A percentile compares a stretch with the other conserved stretches of the same genome.
phyloP scores from a whole-genome alignment of 2,329 filamentous ascomycete species.

The Cadophora sp. region DNA sequence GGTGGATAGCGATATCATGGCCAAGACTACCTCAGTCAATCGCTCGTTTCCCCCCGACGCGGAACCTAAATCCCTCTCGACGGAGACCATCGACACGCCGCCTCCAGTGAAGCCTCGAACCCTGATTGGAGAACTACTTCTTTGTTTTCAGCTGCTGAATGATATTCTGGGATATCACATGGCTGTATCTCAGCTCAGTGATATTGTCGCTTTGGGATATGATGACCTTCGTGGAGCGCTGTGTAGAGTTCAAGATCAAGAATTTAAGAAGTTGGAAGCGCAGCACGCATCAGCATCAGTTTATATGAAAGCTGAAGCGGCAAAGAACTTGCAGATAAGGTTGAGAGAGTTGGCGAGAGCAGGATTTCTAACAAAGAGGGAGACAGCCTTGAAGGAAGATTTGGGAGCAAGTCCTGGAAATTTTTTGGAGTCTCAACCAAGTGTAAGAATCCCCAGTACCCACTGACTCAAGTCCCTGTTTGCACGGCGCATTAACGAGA shows the following conservation, averaged over 20 bases:
- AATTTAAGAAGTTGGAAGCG: not conserved
- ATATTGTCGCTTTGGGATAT: not conserved
- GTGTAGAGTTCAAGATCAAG: not conserved
- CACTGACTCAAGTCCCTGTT: no score
- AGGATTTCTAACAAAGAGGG: not conserved
- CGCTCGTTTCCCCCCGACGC: not conserved
- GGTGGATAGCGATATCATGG: not conserved
- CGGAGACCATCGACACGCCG: not conserved
- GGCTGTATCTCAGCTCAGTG: not conserved
- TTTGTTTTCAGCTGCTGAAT: constrained; percentile 24
- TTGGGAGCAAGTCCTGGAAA: not conserved
- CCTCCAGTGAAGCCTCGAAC: not conserved
- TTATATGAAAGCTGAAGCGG: not conserved
- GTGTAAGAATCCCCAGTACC: not conserved
- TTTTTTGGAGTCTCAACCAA: not conserved
- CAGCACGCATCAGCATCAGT: not conserved
- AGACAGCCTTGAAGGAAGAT: not conserved
- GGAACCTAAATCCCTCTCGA: not conserved
- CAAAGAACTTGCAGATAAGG: not conserved
- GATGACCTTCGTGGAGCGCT: not conserved
- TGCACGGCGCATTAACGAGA: no score
- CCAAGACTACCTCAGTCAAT: not conserved
- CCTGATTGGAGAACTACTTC: constrained; percentile 20
- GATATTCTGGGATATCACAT: constrained; percentile 15
- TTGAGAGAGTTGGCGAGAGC: not conserved